Conservation (phyloP, 2,329 filamentous ascomycete species). For the Neophaeococcomyces aloes region DNA sequence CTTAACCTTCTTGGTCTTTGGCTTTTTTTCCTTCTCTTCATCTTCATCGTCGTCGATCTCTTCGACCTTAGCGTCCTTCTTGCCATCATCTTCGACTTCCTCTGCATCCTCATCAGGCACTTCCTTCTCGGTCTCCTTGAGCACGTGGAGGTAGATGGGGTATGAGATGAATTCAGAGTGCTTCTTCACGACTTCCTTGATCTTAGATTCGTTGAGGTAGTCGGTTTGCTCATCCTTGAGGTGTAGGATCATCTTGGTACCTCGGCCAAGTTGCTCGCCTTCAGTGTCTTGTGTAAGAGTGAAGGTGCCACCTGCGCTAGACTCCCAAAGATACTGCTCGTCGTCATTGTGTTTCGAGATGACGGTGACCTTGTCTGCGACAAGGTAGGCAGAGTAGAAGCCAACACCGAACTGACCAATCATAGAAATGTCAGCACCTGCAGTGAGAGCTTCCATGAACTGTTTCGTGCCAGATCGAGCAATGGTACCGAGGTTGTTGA, state of each 20-base stretch:
- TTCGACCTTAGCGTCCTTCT: conserved; percentile 88
- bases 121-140: conserved; percentile 99
- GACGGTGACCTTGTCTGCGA: conserved; percentile 91
- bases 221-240: conserved; percentile 98
- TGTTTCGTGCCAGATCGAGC: conserved; percentile 99
- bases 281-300: conserved; percentile 83
- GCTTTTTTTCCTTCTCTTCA: conserved; percentile 74
- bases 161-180: conserved; percentile 99
- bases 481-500: conserved; percentile 99
- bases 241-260: conserved; percentile 96
- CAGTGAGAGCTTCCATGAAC: conserved; percentile 99
- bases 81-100: conserved; percentile 43
- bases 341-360: conserved; percentile 99
- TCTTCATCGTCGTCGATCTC: conserved; percentile 82
- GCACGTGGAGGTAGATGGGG: conserved; percentile 99
- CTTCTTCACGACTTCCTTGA: conserved; percentile 99
- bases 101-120: conserved; percentile 92
- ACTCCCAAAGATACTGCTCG: conserved; percentile 99
- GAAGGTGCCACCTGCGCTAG: conserved; percentile 93
- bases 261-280: conserved; percentile 80
- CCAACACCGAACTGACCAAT: conserved; percentile 99
- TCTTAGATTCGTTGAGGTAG: conserved; percentile 96
- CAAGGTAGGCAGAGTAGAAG: conserved; percentile 99
- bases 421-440: conserved; percentile 99
- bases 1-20: conserved; percentile 99